Evolutionary conservation across 1,284 basidiomycete species (phyloP).

Genomic region (Heterobasidion annosum): DNA sequence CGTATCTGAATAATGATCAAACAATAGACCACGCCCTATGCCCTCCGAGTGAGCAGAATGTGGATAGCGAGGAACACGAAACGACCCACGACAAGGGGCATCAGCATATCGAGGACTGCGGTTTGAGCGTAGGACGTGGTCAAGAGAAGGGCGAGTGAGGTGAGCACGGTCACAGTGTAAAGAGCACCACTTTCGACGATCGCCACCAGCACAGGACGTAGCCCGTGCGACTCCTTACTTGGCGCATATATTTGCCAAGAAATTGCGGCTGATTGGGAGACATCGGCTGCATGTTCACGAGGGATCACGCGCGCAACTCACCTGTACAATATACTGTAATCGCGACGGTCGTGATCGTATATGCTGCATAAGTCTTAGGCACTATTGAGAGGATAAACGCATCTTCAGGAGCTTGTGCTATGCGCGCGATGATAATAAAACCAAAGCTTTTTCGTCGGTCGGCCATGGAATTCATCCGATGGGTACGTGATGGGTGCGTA

Average conservation of each 20-base stretch:
- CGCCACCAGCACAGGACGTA: neutral
- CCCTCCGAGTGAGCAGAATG: neutral
- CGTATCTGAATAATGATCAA: neutral
- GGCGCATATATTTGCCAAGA: neutral
- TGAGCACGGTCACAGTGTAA: neutral
- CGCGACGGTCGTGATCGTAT: neutral
- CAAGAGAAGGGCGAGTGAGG: neutral
- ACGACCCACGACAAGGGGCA: neutral
- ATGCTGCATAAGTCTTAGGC: neutral
- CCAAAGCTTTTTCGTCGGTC: neutral
- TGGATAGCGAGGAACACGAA: neutral
- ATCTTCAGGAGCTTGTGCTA: neutral
- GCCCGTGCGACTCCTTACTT: neutral
- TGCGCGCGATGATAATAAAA: neutral
- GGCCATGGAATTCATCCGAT: neutral
- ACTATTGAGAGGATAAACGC: neutral
- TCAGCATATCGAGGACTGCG: neutral
- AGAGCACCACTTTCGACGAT: neutral
- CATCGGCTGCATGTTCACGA: neutral
- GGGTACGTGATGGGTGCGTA: neutral
- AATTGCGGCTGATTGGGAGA: neutral
- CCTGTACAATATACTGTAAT: conserved; percentile 1
- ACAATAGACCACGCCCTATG: neutral
- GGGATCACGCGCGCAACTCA: neutral
- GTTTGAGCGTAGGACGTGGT: neutral